These are phyloP conservation scores for Salix udensis DNA, from an alignment of 345 rosid species.

Conservation along the genomic window DNA sequence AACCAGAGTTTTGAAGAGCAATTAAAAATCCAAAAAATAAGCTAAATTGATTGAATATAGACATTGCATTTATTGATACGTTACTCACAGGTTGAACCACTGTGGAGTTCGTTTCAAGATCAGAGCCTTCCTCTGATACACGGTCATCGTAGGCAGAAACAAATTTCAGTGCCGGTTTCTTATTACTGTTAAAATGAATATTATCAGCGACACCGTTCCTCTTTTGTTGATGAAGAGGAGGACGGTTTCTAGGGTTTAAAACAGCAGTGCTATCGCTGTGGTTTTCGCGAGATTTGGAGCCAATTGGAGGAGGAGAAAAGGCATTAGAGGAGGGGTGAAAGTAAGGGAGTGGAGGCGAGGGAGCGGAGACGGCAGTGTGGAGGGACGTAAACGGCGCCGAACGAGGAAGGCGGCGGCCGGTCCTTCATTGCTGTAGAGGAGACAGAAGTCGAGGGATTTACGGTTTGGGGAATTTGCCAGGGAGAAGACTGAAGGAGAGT, in stretches of 20 bases:
- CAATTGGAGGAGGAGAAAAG: slow-evolving; percentile 9
- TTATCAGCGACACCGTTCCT: not conserved
- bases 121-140: slow-evolving; percentile 39
- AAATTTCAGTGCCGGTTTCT: not conserved
- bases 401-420: slow-evolving; percentile 54
- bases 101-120: slow-evolving; percentile 28
- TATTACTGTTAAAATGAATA: not conserved
- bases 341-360: slow-evolving; percentile 31
- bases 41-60: too few species aligned
- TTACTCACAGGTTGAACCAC: slow-evolving; percentile 29
- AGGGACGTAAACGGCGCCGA: slow-evolving; percentile 62
- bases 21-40: not conserved
- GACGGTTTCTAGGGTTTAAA: slow-evolving; percentile 22
- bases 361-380: slow-evolving; percentile 74
- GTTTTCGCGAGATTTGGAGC: slow-evolving; percentile 22
- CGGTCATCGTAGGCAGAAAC: slow-evolving; percentile 29
- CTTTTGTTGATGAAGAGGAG: slow-evolving; percentile 20
- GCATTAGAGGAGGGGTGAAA: slow-evolving; percentile 29
- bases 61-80: not conserved
- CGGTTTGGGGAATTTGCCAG: slow-evolving; percentile 27
- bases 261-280: not conserved
- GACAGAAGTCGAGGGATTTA: slow-evolving; percentile 15
- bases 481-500: slow-evolving; percentile 2
- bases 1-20: slow-evolving; percentile 1
- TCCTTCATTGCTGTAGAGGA: slow-evolving; percentile 54